These are phyloP conservation scores for Camellia oleifera DNA, from an alignment of 179 eudicot genomes.

Conservation along the genomic window DNA sequence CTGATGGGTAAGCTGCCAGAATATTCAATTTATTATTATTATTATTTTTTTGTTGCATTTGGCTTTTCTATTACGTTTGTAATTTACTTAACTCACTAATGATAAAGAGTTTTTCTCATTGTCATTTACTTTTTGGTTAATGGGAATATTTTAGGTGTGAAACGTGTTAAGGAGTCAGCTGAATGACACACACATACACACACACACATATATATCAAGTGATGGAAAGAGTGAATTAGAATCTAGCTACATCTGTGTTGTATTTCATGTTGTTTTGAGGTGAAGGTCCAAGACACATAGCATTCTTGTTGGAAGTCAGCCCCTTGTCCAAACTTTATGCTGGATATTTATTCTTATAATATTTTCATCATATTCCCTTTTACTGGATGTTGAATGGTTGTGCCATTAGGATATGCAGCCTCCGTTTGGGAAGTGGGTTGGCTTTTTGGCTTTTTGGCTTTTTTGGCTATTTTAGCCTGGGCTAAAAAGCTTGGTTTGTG, in stretches of 20 bases:
- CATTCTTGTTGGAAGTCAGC: neutral
- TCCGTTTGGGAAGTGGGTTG: too few species aligned
- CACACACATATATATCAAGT: too few species aligned
- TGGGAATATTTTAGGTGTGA: neutral
- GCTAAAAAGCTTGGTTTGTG: too few species aligned
- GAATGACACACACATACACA: neutral
- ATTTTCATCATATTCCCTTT: neutral
- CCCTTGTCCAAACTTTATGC: neutral
- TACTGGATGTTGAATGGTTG: neutral
- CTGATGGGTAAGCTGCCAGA: constrained; percentile 53
- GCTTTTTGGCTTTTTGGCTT: too few species aligned
- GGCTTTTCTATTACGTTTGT: neutral
- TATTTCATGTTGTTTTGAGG: neutral
- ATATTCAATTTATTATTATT: neutral
- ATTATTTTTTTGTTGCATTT: neutral
- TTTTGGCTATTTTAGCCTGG: too few species aligned
- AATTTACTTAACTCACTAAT: neutral
- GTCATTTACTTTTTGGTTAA: neutral
- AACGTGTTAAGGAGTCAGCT: neutral
- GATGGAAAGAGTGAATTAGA: neutral
- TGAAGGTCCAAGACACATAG: neutral
- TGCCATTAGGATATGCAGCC: neutral
- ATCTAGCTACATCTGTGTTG: neutral
- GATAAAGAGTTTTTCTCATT: neutral
- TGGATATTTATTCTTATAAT: neutral